Evolutionary conservation across 106 monocot genomes (phyloP).

Genomic region (Iris macrosiphon): DNA sequence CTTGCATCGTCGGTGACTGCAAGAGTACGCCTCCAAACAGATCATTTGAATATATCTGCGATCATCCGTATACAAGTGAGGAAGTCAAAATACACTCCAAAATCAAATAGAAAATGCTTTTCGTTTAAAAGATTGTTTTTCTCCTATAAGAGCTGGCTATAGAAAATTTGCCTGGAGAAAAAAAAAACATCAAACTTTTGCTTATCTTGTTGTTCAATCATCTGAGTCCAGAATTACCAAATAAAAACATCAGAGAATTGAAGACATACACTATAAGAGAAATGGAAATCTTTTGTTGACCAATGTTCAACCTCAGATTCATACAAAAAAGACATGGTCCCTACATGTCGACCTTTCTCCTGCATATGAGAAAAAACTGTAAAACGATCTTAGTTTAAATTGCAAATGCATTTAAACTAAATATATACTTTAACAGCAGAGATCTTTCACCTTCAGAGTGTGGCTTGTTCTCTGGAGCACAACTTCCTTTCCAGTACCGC

Average conservation of each 20-base stretch:
- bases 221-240: too few relatives aligned
- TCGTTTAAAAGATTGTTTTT: too few relatives aligned
- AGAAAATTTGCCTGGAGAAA: too few relatives aligned
- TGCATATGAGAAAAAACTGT: constrained; percentile 16
- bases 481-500: constrained; percentile 62
- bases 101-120: too few relatives aligned
- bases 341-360: constrained; percentile 56
- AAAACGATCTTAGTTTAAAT: too few relatives aligned
- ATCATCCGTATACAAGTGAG: background rate
- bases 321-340: constrained; percentile 56
- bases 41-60: constrained; percentile 54
- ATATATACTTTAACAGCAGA: too few relatives aligned
- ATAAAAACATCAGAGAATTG: constrained; percentile 4
- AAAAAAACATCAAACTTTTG: too few relatives aligned
- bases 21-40: constrained; percentile 63
- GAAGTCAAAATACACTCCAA: too few relatives aligned
- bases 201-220: too few relatives aligned
- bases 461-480: constrained; percentile 62
- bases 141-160: too few relatives aligned
- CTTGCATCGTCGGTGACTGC: constrained; percentile 37
- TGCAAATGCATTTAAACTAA: too few relatives aligned
- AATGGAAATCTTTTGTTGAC: constrained; percentile 73
- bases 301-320: constrained; percentile 73
- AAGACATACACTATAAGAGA: constrained; percentile 48
- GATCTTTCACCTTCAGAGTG: constrained; percentile 80